Evolutionary conservation across 192 early-diverging fungal genomes (phyloP).

Genomic region (Haplosporangium gracile): DNA sequence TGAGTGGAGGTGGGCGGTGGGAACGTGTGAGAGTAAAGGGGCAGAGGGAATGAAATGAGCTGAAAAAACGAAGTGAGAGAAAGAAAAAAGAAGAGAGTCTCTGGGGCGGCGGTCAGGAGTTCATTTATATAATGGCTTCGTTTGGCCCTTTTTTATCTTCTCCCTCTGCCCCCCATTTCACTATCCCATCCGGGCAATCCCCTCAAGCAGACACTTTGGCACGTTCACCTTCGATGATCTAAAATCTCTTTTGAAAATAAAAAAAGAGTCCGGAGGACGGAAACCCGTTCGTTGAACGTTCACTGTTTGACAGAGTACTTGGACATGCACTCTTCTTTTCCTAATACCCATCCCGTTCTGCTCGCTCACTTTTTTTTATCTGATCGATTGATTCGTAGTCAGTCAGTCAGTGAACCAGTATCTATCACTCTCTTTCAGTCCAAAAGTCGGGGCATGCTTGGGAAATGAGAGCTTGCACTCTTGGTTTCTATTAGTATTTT

Average conservation of each 20-base stretch:
- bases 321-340: too few species aligned
- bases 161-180: too few species aligned
- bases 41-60: slow-evolving; percentile 13
- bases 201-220: background rate
- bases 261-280: slow-evolving; percentile 8
- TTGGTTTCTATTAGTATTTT: background rate
- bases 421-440: background rate
- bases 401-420: background rate
- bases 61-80: background rate
- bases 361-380: slow-evolving; percentile 3
- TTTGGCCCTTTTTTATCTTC: slow-evolving; percentile 19
- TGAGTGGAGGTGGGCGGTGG: slow-evolving; percentile 11
- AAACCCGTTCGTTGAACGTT: background rate
- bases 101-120: background rate
- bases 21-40: background rate
- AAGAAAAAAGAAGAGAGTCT: slow-evolving; percentile 17
- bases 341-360: background rate
- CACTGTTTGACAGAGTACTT: too few species aligned
- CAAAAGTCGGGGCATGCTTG: background rate
- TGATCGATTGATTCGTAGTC: background rate
- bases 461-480: slow-evolving; percentile 1
- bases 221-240: background rate
- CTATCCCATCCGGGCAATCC: background rate
- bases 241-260: background rate
- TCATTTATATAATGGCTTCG: background rate